Conservation (phyloP, 306 rosid species). For the Mucuna pruriens region DNA sequence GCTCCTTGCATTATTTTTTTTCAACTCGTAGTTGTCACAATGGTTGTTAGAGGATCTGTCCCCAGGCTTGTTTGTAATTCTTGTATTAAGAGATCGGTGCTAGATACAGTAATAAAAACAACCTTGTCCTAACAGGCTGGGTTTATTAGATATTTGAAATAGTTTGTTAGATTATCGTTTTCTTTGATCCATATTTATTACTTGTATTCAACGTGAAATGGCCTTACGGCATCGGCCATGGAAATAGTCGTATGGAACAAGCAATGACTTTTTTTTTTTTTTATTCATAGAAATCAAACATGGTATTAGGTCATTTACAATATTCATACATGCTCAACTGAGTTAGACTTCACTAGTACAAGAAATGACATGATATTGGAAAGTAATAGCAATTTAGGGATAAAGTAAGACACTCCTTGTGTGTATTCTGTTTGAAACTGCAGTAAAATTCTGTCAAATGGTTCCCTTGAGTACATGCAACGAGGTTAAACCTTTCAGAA, state of each 20-base stretch:
- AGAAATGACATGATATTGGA: background rate
- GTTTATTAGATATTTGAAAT: background rate
- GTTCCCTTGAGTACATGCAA: background rate
- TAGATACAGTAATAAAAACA: slow-evolving; percentile 25
- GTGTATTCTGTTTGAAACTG: background rate
- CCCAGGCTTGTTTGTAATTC: slow-evolving; percentile 29
- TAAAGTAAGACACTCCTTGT: background rate
- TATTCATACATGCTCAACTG: too few relatives aligned
- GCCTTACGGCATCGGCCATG: background rate
- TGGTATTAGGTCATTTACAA: too few relatives aligned
- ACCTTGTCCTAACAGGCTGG: background rate
- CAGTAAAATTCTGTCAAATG: background rate
- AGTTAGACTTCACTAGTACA: too few relatives aligned
- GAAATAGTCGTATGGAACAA: background rate
- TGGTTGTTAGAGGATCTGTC: slow-evolving; percentile 18
- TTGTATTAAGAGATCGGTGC: slow-evolving; percentile 37
- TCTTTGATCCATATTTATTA: background rate
- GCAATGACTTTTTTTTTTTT: too few relatives aligned
- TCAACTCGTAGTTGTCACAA: background rate
- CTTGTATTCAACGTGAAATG: background rate
- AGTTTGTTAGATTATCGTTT: background rate
- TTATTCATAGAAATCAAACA: too few relatives aligned
- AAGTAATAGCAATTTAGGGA: background rate
- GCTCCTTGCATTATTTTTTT: slow-evolving; percentile 16
- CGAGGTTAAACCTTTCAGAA: background rate